Evolutionary conservation across 495 filamentous ascomycete species (phyloP).

Genomic region (Emericellopsis terricola): DNA sequence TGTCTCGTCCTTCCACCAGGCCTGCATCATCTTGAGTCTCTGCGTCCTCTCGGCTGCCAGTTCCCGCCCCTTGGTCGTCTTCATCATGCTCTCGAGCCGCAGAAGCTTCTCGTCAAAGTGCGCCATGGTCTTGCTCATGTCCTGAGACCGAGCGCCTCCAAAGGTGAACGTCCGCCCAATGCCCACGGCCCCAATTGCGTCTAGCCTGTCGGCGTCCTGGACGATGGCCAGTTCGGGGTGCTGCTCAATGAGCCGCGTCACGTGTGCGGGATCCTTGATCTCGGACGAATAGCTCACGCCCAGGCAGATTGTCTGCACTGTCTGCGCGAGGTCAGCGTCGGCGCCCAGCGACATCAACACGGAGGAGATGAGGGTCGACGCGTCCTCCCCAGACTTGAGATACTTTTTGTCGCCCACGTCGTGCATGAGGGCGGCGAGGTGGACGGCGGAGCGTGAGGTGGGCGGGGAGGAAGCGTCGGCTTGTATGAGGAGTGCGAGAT

Average conservation of each 20-base stretch:
- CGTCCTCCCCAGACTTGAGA: constrained; percentile 28
- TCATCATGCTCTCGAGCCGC: constrained; percentile 62
- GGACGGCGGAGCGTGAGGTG: constrained; percentile 36
- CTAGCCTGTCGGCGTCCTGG: constrained; percentile 79
- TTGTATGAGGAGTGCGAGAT: constrained; percentile 41
- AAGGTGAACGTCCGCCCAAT: constrained; percentile 66
- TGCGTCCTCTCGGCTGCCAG: constrained; percentile 48
- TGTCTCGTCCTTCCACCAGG: constrained; percentile 58
- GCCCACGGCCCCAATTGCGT: constrained; percentile 75
- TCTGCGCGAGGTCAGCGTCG: constrained; percentile 31
- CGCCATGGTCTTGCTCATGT: constrained; percentile 43
- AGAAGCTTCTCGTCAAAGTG: constrained; percentile 73
- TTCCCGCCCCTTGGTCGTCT: constrained; percentile 50
- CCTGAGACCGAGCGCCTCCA: constrained; percentile 38
- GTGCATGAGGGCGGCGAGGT: constrained; percentile 63
- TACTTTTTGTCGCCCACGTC: constrained; percentile 85
- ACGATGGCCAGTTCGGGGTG: constrained; percentile 68
- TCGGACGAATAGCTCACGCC: constrained; percentile 70
- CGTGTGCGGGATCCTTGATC: constrained; percentile 32
- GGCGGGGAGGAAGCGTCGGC: constrained; percentile 29
- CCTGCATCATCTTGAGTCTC: constrained; percentile 41
- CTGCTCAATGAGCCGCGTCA: constrained; percentile 30
- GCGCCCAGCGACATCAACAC: constrained; percentile 41
- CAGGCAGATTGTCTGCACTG: constrained; percentile 49
- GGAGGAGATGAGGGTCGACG: constrained; percentile 33